Evolutionary conservation across 169 alveolate genomes (phyloP).

Genomic region (Cryptosporidium andersoni): DNA sequence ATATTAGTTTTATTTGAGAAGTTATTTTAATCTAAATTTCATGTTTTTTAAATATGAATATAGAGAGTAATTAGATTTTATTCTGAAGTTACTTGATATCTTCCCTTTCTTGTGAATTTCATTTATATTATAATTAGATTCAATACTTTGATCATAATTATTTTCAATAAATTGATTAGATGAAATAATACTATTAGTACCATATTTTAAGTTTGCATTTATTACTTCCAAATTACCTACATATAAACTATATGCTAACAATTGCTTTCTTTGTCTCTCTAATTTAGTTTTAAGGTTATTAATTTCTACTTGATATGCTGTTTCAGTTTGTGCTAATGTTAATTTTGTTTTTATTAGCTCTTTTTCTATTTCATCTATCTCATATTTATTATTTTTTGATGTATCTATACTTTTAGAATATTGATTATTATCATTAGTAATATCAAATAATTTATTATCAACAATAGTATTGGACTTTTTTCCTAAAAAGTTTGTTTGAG

Average conservation of each 20-base stretch:
- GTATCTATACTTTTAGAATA: not conserved
- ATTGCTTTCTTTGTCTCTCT: constrained; percentile 41
- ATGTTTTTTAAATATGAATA: constrained; percentile 46
- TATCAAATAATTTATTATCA: not conserved
- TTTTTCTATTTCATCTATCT: constrained; percentile 50
- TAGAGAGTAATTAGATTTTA: not conserved
- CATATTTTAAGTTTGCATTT: constrained; percentile 63
- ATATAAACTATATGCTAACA: constrained; percentile 58
- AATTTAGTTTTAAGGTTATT: constrained; percentile 42
- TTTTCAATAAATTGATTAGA: not conserved
- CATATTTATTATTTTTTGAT: not conserved
- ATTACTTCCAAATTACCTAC: constrained; percentile 69
- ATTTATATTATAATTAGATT: no score
- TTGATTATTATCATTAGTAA: not conserved
- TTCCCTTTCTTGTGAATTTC: not conserved
- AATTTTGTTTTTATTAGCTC: constrained; percentile 59
- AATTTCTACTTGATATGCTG: constrained; percentile 39
- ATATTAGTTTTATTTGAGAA: no score
- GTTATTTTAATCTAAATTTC: constrained; percentile 22
- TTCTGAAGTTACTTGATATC: not conserved
- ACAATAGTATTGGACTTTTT: not conserved
- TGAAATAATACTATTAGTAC: not conserved
- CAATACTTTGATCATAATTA: not conserved
- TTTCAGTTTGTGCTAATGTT: constrained; percentile 63
- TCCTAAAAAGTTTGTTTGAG: not conserved